Evolutionary conservation across 169 alveolate species (phyloP).

Genomic region (Theileria luwenshuni): DNA sequence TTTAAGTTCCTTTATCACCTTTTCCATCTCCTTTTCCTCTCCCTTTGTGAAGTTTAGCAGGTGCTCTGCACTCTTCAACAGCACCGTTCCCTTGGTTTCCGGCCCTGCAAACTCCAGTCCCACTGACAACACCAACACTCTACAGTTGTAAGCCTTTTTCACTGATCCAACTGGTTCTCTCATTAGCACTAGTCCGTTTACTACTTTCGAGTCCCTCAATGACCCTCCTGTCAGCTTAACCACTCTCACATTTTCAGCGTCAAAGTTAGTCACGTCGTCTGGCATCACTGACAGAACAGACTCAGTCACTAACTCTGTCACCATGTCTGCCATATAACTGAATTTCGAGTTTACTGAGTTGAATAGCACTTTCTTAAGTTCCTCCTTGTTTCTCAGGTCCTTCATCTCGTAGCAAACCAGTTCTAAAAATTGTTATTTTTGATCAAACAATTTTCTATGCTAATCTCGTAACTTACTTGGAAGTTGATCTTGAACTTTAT

Average conservation of each 20-base stretch:
- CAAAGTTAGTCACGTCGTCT: slow-evolving; percentile 86
- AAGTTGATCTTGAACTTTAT: slow-evolving; percentile 82
- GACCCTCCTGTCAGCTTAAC: slow-evolving; percentile 96
- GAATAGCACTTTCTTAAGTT: neutral
- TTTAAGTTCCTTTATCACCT: slow-evolving; percentile 81
- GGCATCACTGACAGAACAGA: slow-evolving; percentile 92
- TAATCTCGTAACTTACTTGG: slow-evolving; percentile 58
- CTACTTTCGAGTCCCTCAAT: slow-evolving; percentile 86
- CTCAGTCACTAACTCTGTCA: slow-evolving; percentile 80
- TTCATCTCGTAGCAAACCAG: slow-evolving; percentile 5
- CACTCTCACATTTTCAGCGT: slow-evolving; percentile 97
- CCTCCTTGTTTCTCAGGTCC: slow-evolving; percentile 1
- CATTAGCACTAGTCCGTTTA: slow-evolving; percentile 90
- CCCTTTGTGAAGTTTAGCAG: slow-evolving; percentile 88
- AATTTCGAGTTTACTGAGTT: slow-evolving; percentile 48
- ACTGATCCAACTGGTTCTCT: slow-evolving; percentile 92
- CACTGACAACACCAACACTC: slow-evolving; percentile 94
- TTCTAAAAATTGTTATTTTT: slow-evolving; percentile 28
- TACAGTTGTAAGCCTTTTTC: slow-evolving; percentile 89
- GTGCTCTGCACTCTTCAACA: slow-evolving; percentile 96
- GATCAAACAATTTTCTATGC: slow-evolving; percentile 38
- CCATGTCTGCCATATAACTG: slow-evolving; percentile 49
- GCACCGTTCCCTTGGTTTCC: slow-evolving; percentile 98
- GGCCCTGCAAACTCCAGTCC: slow-evolving; percentile 95
- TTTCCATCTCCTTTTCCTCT: slow-evolving; percentile 90